These are phyloP conservation scores for Neurospora sp. DNA, from an alignment of 2,329 filamentous ascomycete species.

Conservation along the genomic window DNA sequence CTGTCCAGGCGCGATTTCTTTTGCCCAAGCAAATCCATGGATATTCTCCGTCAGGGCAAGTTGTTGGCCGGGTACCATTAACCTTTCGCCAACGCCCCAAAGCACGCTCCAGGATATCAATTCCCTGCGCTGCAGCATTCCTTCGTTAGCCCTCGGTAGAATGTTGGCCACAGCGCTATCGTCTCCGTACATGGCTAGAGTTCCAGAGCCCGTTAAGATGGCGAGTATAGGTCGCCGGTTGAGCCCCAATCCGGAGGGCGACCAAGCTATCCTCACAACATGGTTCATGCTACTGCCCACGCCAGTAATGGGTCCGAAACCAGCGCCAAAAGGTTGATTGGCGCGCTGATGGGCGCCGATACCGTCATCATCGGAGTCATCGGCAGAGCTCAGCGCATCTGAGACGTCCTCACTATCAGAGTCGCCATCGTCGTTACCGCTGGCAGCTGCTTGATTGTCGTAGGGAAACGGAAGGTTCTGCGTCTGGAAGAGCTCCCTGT, in stretches of 20 bases:
- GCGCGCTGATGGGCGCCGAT: slow-evolving; percentile 13
- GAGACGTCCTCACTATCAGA: slow-evolving; percentile 11
- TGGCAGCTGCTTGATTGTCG: slow-evolving; percentile 5
- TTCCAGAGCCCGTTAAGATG: slow-evolving; percentile 40
- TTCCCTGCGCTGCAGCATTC: slow-evolving; percentile 19
- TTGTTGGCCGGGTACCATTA: slow-evolving; percentile 37
- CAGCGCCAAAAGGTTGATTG: slow-evolving; percentile 33
- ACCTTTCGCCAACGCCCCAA: slow-evolving; percentile 45
- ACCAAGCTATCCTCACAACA: slow-evolving; percentile 45
- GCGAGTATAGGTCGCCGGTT: slow-evolving; percentile 43
- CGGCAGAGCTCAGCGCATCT: slow-evolving; percentile 14
- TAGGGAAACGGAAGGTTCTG: slow-evolving; percentile 26
- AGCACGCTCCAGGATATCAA: slow-evolving; percentile 40
- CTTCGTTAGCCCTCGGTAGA: slow-evolving; percentile 14
- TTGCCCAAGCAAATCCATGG: slow-evolving; percentile 44
- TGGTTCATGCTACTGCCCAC: slow-evolving; percentile 45
- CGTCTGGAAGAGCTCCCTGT: slow-evolving; percentile 33
- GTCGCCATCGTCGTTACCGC: slow-evolving; percentile 1
- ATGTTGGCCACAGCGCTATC: slow-evolving; percentile 18
- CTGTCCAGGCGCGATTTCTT: slow-evolving; percentile 29
- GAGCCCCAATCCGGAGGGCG: slow-evolving; percentile 46
- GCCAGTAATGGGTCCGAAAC: slow-evolving; percentile 35
- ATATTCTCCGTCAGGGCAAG: slow-evolving; percentile 35
- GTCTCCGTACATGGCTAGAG: slow-evolving; percentile 43
- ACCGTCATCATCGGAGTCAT: slow-evolving; percentile 17